phyloP scores from a whole-genome alignment of 805 yeast species.

The Yarrowia alimentaria region DNA sequence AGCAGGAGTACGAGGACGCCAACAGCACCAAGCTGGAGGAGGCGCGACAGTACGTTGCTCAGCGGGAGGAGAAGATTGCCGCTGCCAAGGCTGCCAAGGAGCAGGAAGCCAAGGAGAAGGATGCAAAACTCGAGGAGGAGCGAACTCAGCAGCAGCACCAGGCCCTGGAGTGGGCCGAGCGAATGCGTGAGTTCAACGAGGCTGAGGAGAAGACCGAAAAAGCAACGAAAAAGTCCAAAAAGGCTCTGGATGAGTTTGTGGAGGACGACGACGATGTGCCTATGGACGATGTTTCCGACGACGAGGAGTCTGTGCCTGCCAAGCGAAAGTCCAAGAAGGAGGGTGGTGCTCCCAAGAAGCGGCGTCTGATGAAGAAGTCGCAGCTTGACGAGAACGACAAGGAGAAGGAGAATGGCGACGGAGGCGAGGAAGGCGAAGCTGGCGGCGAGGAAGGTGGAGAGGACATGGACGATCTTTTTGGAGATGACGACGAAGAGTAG shows the following conservation, averaged over 20 bases:
- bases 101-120: slow-evolving; percentile 37
- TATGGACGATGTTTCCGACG: slow-evolving; percentile 35
- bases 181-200: slow-evolving; percentile 43
- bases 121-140: slow-evolving; percentile 34
- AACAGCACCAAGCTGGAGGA: slow-evolving; percentile 62
- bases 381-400: slow-evolving; percentile 41
- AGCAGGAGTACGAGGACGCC: slow-evolving; percentile 60
- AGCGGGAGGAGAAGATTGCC: slow-evolving; percentile 57
- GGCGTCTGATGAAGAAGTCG: slow-evolving; percentile 33
- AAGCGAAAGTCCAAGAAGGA: slow-evolving; percentile 31
- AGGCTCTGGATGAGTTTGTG: slow-evolving; percentile 28
- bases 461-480: slow-evolving; percentile 33
- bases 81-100: slow-evolving; percentile 43
- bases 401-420: slow-evolving; percentile 45
- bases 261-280: slow-evolving; percentile 32
- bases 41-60: slow-evolving; percentile 53
- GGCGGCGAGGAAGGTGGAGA: slow-evolving; percentile 32
- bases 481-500: slow-evolving; percentile 29
- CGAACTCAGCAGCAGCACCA: slow-evolving; percentile 39
- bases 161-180: slow-evolving; percentile 44
- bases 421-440: slow-evolving; percentile 45
- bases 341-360: slow-evolving; percentile 30
- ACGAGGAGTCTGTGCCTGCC: slow-evolving; percentile 29
- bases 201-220: slow-evolving; percentile 32
- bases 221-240: slow-evolving; percentile 30